These are phyloP conservation scores for Naematelia encephala DNA, from an alignment of 768 basidiomycete genomes.

Conservation along the genomic window DNA sequence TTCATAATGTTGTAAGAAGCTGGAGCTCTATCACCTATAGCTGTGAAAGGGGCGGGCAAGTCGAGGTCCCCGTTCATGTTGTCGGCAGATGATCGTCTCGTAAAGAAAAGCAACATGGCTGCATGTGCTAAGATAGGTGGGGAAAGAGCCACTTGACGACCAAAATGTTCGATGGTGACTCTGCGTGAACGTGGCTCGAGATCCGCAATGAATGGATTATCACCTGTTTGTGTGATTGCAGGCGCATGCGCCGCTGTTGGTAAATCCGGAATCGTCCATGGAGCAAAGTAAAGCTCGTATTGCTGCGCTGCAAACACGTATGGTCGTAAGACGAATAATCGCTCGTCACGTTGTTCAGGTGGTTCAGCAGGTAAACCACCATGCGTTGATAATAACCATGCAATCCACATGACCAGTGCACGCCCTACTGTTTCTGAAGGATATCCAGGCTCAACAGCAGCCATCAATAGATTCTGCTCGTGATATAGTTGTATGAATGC, in stretches of 20 bases:
- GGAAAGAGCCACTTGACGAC: constrained; percentile 36
- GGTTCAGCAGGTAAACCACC: constrained; percentile 33
- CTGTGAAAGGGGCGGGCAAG: neutral
- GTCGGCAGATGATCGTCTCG: neutral
- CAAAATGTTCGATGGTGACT: constrained; percentile 47
- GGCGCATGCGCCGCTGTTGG: constrained; percentile 31
- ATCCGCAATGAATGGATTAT: constrained; percentile 49
- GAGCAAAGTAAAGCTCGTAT: constrained; percentile 50
- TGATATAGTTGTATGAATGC: constrained; percentile 47
- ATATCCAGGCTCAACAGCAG: constrained; percentile 49
- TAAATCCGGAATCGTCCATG: constrained; percentile 50
- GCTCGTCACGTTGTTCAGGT: constrained; percentile 43
- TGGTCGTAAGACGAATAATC: constrained; percentile 52
- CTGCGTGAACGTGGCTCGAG: constrained; percentile 40
- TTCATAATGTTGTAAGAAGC: no score
- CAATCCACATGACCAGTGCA: constrained; percentile 49
- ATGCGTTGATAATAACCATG: constrained; percentile 37
- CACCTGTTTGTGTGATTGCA: neutral
- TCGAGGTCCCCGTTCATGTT: neutral
- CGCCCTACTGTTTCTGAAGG: constrained; percentile 46
- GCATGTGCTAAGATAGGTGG: constrained; percentile 52
- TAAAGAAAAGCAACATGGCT: constrained; percentile 52
- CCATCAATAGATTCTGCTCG: constrained; percentile 42
- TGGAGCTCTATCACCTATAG: neutral
- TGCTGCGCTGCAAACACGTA: constrained; percentile 52